Evolutionary conservation across 768 basidiomycete species (phyloP), one percentile per base, ranked within the genome.

Genomic region (Cystofilobasidium macerans): DNA sequence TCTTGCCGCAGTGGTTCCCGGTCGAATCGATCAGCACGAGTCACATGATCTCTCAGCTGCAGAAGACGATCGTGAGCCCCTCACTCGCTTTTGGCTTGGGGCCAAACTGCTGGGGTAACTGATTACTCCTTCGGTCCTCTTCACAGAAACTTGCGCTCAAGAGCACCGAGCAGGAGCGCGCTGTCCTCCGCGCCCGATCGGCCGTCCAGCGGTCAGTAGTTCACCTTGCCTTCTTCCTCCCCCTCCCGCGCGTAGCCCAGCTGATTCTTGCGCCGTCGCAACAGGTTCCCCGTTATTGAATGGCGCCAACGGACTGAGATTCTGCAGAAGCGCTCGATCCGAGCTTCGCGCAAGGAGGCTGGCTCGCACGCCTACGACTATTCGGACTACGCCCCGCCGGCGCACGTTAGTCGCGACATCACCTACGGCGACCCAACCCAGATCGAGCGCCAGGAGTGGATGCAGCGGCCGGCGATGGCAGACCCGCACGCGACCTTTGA

Each of bases 291-390:
- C 3, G 92, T 95, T 62, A 87, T 95, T 28, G 91, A 95, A 78
- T 95, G 92, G 92, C 87, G 92, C 73, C 91, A 94, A 74, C 84
- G 88, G 57, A 87, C 85, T 80, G 92, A 95, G 78, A 90, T 94
- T 75, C 88, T 94, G 81, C 92, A 95, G 75, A 83, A 82, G 69
- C 86, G 91, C 68, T 86, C 86, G 72, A 92, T 95, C 73, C 76
- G 67, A 28, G 67, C 67, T 16, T 57, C 61, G n/a, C 54, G 67
- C 43, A 68, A 68, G 40, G 67, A 54, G 32, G 67, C 67, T 4
- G 67, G 67, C 36, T 28, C 45, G 26, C 67, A 68, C 30, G 67
- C 67, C 1, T 68, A 62, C 57, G 67, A 68, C 30, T 68, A 68
- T 57, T 68, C 67, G 1, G 67, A 68, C 28, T 64, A 68, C 56